Evolutionary conservation across 2,329 filamentous ascomycete genomes (phyloP).

Genomic region (Apiospora hydei): DNA sequence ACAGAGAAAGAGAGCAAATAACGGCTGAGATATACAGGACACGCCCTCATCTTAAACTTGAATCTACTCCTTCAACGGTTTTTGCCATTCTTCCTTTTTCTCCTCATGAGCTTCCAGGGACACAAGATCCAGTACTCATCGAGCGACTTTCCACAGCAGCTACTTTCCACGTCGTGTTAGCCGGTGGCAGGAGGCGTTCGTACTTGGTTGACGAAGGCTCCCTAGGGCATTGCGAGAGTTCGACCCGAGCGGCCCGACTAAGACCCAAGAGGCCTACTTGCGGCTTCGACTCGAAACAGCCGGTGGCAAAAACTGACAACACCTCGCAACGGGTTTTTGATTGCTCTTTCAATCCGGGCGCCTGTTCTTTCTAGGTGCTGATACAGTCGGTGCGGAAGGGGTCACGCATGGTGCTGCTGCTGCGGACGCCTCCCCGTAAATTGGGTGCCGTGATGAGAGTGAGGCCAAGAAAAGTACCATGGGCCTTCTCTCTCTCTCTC

Average conservation of each 20-base stretch:
- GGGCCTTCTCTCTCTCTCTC: background rate
- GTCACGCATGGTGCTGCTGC: background rate
- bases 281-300: background rate
- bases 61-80: background rate
- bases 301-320: background rate
- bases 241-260: background rate
- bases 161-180: too few relatives aligned
- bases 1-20: background rate
- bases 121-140: background rate
- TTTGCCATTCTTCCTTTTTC: background rate
- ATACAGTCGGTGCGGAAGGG: constrained; percentile 1
- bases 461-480: background rate
- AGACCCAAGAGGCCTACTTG: background rate
- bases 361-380: background rate
- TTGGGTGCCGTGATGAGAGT: background rate
- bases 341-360: background rate
- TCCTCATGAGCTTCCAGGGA: background rate
- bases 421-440: background rate
- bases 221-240: background rate
- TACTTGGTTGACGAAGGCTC: background rate
- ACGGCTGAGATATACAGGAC: background rate
- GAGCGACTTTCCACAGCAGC: background rate
- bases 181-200: background rate
- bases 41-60: background rate
- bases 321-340: background rate